Percentiles rank a stretch among this genome's conserved stretches.
Conservation (phyloP, 495 filamentous ascomycete genomes). For the Neurospora discreta region DNA sequence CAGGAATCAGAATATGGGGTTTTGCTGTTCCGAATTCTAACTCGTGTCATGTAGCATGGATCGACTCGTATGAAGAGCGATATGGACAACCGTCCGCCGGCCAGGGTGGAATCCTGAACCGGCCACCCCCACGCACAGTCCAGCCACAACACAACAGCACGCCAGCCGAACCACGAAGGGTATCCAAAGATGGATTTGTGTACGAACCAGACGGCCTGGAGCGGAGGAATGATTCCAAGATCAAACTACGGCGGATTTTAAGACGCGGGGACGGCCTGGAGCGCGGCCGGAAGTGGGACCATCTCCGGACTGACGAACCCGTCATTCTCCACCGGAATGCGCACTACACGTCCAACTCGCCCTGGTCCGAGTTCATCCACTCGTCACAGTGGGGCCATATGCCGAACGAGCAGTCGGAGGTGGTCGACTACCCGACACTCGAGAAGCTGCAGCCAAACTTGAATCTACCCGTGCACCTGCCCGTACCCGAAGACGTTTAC, state of each 20-base stretch:
- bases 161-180: constrained; percentile 34
- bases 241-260: constrained; percentile 18
- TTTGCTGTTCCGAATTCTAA: constrained; percentile 9
- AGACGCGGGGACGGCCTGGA: constrained; percentile 23
- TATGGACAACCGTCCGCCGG: constrained; percentile 26
- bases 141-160: constrained; percentile 51
- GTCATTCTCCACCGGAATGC: constrained; percentile 41
- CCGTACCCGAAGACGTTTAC: constrained; percentile 6
- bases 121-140: constrained; percentile 38
- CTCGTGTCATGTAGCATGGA: constrained; percentile 34
- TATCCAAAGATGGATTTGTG: constrained; percentile 44
- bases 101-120: constrained; percentile 14
- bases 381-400: constrained; percentile 40
- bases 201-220: constrained; percentile 27
- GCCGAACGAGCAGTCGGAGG: constrained; percentile 31
- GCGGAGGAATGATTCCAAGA: constrained; percentile 10
- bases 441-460: constrained; percentile 40
- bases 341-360: constrained; percentile 25
- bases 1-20: background rate
- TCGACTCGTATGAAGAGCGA: constrained; percentile 37
- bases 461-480: constrained; percentile 22
- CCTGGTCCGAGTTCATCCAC: constrained; percentile 37
- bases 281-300: constrained; percentile 45
- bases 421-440: constrained; percentile 31
- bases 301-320: constrained; percentile 41